These are phyloP conservation scores for Phoma herbarum DNA, from an alignment of 2,329 filamentous ascomycete genomes.

Conservation along the genomic window DNA sequence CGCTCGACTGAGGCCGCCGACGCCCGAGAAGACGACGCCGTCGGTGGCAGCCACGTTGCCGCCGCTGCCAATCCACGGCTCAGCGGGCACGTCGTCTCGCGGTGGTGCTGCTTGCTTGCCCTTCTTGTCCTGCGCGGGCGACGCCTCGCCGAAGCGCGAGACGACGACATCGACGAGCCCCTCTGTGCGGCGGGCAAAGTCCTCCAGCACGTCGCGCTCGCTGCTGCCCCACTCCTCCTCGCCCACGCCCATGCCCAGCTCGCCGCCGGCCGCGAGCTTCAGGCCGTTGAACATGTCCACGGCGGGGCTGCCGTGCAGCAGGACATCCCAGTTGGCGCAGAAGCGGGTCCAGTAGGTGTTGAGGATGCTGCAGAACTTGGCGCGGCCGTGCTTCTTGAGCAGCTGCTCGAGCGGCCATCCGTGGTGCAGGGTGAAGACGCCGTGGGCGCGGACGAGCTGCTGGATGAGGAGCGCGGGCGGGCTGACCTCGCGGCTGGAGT, in stretches of 20 bases:
- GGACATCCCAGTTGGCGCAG: constrained; percentile 78
- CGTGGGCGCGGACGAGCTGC: constrained; percentile 84
- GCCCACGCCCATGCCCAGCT: constrained; percentile 91
- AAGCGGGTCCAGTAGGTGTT: constrained; percentile 83
- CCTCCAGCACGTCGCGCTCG: constrained; percentile 91
- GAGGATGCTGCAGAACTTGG: constrained; percentile 76
- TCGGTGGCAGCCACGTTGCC: constrained; percentile 74
- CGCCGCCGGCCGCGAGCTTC: constrained; percentile 88
- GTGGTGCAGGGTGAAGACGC: constrained; percentile 88
- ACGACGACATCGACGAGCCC: constrained; percentile 90
- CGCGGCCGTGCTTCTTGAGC: constrained; percentile 69
- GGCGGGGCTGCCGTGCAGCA: constrained; percentile 88
- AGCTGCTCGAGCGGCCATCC: constrained; percentile 76
- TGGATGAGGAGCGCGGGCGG: constrained; percentile 79
- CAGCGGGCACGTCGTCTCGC: constrained; percentile 33
- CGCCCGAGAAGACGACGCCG: constrained; percentile 85
- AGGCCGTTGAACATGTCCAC: constrained; percentile 81
- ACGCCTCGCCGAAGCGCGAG: constrained; percentile 77
- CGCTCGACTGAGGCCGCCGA: constrained; percentile 74
- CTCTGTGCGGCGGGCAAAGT: constrained; percentile 79
- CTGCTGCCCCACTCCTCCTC: constrained; percentile 95
- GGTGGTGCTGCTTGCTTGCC: constrained; percentile 37
- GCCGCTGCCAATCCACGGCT: constrained; percentile 79
- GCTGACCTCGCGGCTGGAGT: constrained; percentile 89
- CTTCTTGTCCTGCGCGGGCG: constrained; percentile 41